phyloP scores from a whole-genome alignment of 2,329 filamentous ascomycete genomes.

The Tolypocladium tropicale region DNA sequence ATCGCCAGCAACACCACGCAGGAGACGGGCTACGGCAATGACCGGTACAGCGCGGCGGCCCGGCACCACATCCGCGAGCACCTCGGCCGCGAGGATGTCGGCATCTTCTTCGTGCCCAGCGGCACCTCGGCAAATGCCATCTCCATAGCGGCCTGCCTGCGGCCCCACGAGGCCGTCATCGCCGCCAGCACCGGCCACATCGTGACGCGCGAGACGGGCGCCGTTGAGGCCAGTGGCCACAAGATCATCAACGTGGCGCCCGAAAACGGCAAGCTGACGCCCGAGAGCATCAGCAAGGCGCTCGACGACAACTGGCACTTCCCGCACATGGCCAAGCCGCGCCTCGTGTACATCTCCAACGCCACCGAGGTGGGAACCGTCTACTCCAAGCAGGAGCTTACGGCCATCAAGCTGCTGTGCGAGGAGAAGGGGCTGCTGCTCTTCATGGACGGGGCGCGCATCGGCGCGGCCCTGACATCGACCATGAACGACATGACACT shows the following conservation, averaged over 20 bases:
- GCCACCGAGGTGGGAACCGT: slow-evolving; percentile 40
- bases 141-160: slow-evolving; percentile 38
- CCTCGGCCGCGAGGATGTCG: slow-evolving; percentile 27
- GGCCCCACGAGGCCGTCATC: slow-evolving; percentile 40
- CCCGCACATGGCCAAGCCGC: slow-evolving; percentile 39
- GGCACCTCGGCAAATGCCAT: slow-evolving; percentile 42
- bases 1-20: slow-evolving; percentile 32
- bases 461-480: slow-evolving; percentile 32
- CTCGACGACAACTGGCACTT: slow-evolving; percentile 38
- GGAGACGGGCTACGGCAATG: slow-evolving; percentile 35
- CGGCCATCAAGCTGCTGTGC: slow-evolving; percentile 30
- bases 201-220: slow-evolving; percentile 37
- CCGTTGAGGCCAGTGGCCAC: slow-evolving; percentile 39
- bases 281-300: slow-evolving; percentile 27
- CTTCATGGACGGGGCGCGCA: slow-evolving; percentile 37
- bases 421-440: slow-evolving; percentile 29
- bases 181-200: slow-evolving; percentile 39
- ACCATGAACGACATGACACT: slow-evolving; percentile 31
- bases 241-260: slow-evolving; percentile 39
- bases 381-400: slow-evolving; percentile 31
- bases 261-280: slow-evolving; percentile 35
- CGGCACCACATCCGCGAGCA: slow-evolving; percentile 28
- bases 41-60: slow-evolving; percentile 31
- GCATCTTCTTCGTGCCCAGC: slow-evolving; percentile 40
- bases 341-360: slow-evolving; percentile 41